phyloP scores from a whole-genome alignment of 768 basidiomycete species.

The Mycena floridula region DNA sequence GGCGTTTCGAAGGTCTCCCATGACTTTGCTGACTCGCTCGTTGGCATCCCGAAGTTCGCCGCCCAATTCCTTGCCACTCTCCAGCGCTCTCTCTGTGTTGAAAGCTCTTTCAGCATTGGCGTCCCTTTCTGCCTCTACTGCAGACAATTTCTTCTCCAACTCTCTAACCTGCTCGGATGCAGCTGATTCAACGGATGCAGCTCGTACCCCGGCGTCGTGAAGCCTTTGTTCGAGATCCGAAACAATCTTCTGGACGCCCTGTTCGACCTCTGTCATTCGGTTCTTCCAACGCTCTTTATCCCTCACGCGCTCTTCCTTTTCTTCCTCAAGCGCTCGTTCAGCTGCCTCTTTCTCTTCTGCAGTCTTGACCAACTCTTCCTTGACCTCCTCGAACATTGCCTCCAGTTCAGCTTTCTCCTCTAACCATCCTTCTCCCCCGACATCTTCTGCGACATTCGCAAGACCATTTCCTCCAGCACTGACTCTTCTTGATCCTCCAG shows the following conservation, averaged over 20 bases:
- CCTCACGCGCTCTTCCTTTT: constrained; percentile 49
- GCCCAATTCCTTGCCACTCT: constrained; percentile 62
- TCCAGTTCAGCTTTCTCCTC: constrained; percentile 51
- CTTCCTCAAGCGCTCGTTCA: constrained; percentile 43
- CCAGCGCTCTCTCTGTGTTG: constrained; percentile 60
- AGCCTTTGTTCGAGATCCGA: constrained; percentile 55
- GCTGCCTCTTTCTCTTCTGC: constrained; percentile 39
- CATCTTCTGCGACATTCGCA: constrained; percentile 60
- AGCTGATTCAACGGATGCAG: constrained; percentile 34
- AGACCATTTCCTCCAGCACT: constrained; percentile 48
- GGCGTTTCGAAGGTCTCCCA: constrained; percentile 54
- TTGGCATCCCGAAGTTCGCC: constrained; percentile 63
- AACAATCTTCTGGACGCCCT: constrained; percentile 62
- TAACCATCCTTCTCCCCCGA: constrained; percentile 57
- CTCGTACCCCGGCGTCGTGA: constrained; percentile 43
- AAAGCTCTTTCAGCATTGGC: constrained; percentile 51
- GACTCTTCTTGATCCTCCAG: constrained; percentile 36
- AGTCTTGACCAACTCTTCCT: constrained; percentile 40
- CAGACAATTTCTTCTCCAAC: constrained; percentile 36
- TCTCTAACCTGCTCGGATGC: constrained; percentile 33
- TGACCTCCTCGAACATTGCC: constrained; percentile 43
- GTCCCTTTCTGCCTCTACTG: constrained; percentile 46
- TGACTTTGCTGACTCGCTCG: constrained; percentile 46
- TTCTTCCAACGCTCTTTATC: constrained; percentile 70
- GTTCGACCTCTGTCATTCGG: constrained; percentile 66